These are phyloP conservation scores for Aspergillus hancockii DNA, from an alignment of 495 filamentous ascomycete species.

Conservation along the genomic window DNA sequence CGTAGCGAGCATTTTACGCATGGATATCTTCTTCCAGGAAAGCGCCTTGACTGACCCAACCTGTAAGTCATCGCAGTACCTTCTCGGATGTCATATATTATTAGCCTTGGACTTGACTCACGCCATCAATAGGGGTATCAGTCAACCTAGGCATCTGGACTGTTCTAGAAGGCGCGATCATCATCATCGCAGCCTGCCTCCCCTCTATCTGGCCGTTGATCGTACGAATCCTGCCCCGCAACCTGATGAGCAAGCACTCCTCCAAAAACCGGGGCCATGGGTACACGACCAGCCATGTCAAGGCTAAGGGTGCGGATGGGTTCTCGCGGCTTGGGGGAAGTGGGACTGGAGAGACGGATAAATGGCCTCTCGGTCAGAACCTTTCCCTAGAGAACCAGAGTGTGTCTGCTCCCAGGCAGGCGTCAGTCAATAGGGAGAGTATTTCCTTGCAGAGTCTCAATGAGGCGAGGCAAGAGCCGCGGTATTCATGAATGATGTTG, in stretches of 20 bases:
- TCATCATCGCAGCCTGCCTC: constrained; percentile 30
- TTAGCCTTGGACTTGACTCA: no score
- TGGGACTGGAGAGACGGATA: constrained; percentile 8
- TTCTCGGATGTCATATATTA: not conserved
- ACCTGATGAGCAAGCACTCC: constrained; percentile 8
- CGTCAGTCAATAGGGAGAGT: not conserved
- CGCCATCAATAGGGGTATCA: constrained; percentile 20
- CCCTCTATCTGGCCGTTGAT: constrained; percentile 30
- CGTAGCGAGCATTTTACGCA: constrained; percentile 26
- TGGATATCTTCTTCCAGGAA: constrained; percentile 19
- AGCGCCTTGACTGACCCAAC: constrained; percentile 18
- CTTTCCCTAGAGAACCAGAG: not conserved
- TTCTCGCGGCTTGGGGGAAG: constrained; percentile 1
- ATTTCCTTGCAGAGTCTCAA: not conserved
- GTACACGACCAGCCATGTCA: constrained; percentile 11
- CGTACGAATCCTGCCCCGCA: constrained; percentile 10
- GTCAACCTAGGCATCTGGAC: constrained; percentile 26
- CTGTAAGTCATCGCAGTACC: constrained; percentile 15
- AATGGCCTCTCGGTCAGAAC: not conserved
- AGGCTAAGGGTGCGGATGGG: constrained; percentile 6
- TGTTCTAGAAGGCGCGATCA: constrained; percentile 23
- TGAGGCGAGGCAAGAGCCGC: not conserved
- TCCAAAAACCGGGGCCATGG: constrained; percentile 10
- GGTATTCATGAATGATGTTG: no score
- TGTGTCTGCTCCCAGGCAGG: not conserved